Conservation (phyloP, 2,329 filamentous ascomycete genomes). For the Daldinia sp. region DNA sequence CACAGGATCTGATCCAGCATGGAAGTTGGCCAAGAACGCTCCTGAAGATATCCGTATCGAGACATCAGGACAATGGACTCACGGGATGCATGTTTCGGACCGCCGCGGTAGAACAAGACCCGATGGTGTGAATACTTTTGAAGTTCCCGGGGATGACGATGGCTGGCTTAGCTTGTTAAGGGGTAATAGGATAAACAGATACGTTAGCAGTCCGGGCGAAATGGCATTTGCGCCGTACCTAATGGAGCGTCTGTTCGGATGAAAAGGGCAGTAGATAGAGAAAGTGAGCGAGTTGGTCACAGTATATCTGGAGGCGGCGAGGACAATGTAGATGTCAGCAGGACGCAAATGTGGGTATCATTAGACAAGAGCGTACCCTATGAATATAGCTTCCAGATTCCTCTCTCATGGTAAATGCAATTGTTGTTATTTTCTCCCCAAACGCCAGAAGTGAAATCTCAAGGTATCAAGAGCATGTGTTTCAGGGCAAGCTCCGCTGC, state of each 20-base stretch:
- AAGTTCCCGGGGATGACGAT: constrained; percentile 76
- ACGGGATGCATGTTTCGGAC: constrained; percentile 91
- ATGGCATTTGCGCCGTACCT: constrained; percentile 74
- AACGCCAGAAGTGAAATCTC: constrained; percentile 51
- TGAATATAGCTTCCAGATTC: constrained; percentile 39
- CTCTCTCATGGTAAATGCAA: constrained; percentile 41
- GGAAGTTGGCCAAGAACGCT: constrained; percentile 65
- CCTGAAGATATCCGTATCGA: constrained; percentile 90
- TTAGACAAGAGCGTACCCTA: constrained; percentile 53
- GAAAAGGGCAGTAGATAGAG: constrained; percentile 29
- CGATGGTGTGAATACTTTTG: constrained; percentile 60
- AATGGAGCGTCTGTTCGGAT: constrained; percentile 74
- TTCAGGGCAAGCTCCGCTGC: not conserved
- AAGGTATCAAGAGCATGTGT: constrained; percentile 16
- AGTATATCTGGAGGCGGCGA: constrained; percentile 14
- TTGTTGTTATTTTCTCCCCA: constrained; percentile 34
- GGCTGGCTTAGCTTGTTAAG: constrained; percentile 79
- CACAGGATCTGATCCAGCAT: constrained; percentile 68
- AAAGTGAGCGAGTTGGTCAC: constrained; percentile 15
- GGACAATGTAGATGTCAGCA: constrained; percentile 47
- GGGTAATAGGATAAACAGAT: constrained; percentile 84
- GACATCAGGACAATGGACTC: constrained; percentile 92
- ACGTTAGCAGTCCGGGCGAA: constrained; percentile 76
- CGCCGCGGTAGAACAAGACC: constrained; percentile 70
- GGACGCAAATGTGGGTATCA: constrained; percentile 50